These are phyloP conservation scores for Mortierella alpina DNA, from an alignment of 192 early-diverging fungal genomes.

Conservation along the genomic window DNA sequence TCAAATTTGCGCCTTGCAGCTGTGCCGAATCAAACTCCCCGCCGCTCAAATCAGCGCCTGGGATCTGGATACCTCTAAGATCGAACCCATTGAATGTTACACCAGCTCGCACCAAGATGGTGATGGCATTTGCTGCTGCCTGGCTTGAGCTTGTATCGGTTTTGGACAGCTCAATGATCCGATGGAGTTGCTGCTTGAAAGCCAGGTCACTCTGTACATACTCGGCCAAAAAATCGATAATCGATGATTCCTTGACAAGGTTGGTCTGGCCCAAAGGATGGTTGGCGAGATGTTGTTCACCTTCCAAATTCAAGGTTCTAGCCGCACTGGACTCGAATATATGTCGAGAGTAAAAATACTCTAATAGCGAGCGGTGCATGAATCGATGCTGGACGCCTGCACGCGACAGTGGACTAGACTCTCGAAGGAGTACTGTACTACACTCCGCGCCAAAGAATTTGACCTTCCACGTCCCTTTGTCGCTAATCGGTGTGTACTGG, in stretches of 20 bases:
- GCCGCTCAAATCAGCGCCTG: not conserved
- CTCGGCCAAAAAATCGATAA: not conserved
- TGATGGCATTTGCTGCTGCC: not conserved
- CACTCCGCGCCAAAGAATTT: not conserved
- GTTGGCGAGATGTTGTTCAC: not conserved
- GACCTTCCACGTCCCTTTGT: not conserved
- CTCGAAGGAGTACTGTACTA: no score
- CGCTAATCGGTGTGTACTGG: not conserved
- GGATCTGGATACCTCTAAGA: not conserved
- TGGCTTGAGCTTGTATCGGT: no score
- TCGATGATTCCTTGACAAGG: not conserved
- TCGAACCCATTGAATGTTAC: not conserved
- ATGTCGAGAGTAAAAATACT: conserved; percentile 12
- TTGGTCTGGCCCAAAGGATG: not conserved
- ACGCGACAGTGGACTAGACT: no score
- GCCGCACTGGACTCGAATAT: not conserved
- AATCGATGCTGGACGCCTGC: no score
- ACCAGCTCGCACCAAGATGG: not conserved
- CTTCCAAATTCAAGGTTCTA: not conserved
- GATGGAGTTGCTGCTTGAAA: not conserved
- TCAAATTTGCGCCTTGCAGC: not conserved
- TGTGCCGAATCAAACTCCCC: not conserved
- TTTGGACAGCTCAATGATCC: not conserved
- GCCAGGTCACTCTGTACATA: not conserved
- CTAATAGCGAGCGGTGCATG: conserved; percentile 5